Conservation (phyloP, 495 filamentous ascomycete genomes). For the Barbatosphaeria neglecta region DNA sequence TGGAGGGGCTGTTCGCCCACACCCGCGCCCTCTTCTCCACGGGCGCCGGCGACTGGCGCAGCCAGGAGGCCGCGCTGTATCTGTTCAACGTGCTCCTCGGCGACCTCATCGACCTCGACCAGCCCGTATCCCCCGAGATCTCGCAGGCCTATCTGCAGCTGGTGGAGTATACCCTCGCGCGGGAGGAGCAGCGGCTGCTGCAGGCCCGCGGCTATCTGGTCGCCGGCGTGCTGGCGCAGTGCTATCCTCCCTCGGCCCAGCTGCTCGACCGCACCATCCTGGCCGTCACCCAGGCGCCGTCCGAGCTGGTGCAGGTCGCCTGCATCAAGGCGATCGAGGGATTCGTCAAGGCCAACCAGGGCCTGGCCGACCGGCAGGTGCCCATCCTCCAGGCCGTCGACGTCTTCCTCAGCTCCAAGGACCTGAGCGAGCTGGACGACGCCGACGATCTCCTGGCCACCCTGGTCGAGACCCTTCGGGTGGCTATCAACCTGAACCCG, state of each 20-base stretch:
- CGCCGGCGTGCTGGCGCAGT: constrained; percentile 57
- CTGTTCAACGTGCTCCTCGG: constrained; percentile 68
- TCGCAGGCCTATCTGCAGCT: constrained; percentile 62
- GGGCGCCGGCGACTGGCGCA: constrained; percentile 39
- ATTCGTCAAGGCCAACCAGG: constrained; percentile 47
- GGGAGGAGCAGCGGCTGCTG: constrained; percentile 51
- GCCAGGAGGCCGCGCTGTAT: constrained; percentile 69
- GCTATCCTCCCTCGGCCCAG: constrained; percentile 34
- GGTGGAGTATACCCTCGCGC: constrained; percentile 62
- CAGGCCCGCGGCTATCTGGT: constrained; percentile 77
- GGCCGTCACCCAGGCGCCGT: constrained; percentile 58
- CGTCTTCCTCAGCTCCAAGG: constrained; percentile 62
- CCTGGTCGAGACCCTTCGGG: constrained; percentile 74
- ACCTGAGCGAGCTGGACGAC: constrained; percentile 70
- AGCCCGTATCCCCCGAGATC: constrained; percentile 51
- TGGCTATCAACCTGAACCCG: constrained; percentile 68
- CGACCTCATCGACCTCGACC: constrained; percentile 67
- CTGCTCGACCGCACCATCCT: constrained; percentile 66
- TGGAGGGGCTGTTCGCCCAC: constrained; percentile 63
- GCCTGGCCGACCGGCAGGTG: constrained; percentile 50
- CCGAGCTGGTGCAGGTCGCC: constrained; percentile 82
- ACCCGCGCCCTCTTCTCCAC: constrained; percentile 56
- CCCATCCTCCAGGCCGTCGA: constrained; percentile 67
- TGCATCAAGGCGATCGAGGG: constrained; percentile 83
- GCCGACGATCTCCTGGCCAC: constrained; percentile 86